Conservation (phyloP, 1,284 basidiomycete species). For the Apiotrichum sp. region DNA sequence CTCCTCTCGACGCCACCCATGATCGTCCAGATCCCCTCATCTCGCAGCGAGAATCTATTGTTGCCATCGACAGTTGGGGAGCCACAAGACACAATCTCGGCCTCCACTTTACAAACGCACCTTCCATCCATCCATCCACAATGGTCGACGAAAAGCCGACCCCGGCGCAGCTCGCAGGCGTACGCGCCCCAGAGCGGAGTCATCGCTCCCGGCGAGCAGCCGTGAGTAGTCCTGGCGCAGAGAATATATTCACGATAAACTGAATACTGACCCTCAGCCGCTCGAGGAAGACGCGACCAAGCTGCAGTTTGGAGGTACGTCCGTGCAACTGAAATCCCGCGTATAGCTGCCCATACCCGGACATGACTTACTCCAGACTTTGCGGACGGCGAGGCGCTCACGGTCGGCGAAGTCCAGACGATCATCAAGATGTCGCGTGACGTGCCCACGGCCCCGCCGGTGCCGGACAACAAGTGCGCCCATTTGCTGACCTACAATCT, state of each 20-base stretch:
- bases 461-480: conserved; percentile 42
- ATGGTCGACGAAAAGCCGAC: conserved; percentile 29
- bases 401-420: conserved; percentile 34
- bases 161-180: conserved; percentile 7
- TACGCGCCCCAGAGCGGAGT: background rate
- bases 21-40: no score
- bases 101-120: background rate
- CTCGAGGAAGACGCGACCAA: conserved; percentile 44
- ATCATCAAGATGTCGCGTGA: conserved; percentile 27
- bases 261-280: conserved; percentile 13
- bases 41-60: no score
- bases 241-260: no score
- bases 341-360: no score
- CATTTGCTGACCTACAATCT: background rate
- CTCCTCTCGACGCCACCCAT: no score
- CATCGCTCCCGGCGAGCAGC: background rate
- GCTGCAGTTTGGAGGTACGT: conserved; percentile 40
- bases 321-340: no score
- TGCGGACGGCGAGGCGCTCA: conserved; percentile 38
- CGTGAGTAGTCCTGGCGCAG: background rate
- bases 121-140: background rate
- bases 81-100: no score
- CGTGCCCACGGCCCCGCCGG: conserved; percentile 29
- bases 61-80: no score
- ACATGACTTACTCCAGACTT: conserved; percentile 25